These are phyloP conservation scores for Neonectria faginata DNA, from an alignment of 2,329 filamentous ascomycete species.

Conservation along the genomic window DNA sequence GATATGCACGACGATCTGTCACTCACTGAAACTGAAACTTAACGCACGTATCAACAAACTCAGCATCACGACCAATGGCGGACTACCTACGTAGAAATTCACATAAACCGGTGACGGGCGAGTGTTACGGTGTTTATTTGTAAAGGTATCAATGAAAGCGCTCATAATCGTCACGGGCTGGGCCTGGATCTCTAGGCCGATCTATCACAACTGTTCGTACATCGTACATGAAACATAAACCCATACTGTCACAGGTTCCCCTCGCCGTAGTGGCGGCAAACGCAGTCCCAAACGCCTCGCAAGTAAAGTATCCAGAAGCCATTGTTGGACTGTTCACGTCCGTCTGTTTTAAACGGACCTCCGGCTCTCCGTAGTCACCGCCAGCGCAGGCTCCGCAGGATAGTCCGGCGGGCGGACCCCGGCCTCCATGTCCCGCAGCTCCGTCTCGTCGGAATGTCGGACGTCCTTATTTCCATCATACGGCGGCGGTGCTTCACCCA, in stretches of 20 bases:
- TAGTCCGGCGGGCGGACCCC: slow-evolving; percentile 47
- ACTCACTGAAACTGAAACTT: too few relatives aligned
- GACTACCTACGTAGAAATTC: background rate
- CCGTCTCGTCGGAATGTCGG: slow-evolving; percentile 28
- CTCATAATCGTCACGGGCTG: background rate
- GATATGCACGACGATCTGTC: background rate
- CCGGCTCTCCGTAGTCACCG: slow-evolving; percentile 37
- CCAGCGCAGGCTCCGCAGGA: slow-evolving; percentile 42
- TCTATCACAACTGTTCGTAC: slow-evolving; percentile 8
- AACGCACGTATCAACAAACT: background rate
- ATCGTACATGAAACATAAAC: background rate
- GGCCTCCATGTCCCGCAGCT: slow-evolving; percentile 46
- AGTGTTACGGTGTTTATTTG: too few relatives aligned
- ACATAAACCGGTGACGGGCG: too few relatives aligned
- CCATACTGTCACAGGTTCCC: background rate
- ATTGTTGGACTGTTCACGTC: background rate
- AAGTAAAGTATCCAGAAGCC: background rate
- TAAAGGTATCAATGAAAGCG: background rate
- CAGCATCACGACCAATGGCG: background rate
- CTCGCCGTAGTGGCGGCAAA: background rate
- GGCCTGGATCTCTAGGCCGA: background rate
- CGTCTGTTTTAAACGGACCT: slow-evolving; percentile 20
- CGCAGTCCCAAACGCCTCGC: slow-evolving; percentile 10
- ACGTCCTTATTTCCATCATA: slow-evolving; percentile 58
- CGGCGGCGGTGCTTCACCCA: slow-evolving; percentile 73